phyloP scores from a whole-genome alignment of 1,139 yeast species.

The Pneumocystis jirovecii region DNA sequence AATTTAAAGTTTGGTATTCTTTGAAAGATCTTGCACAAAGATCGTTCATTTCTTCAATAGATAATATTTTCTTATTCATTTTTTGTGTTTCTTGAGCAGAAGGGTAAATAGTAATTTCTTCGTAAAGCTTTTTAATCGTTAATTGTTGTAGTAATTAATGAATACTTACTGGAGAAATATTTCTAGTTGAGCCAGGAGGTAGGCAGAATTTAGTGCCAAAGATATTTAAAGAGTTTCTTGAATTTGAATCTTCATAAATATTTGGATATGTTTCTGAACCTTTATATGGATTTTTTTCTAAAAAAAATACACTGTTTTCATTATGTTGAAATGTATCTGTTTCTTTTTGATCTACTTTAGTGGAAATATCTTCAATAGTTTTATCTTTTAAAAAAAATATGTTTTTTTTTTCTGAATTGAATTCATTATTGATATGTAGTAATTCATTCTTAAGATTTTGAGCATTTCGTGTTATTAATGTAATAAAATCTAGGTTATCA shows the following conservation, averaged over 20 bases:
- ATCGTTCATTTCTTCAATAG: slow-evolving; percentile 42
- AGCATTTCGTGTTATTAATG: slow-evolving; percentile 46
- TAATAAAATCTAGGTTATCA: slow-evolving; percentile 66
- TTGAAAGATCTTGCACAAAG: slow-evolving; percentile 75
- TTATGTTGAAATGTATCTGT: slow-evolving; percentile 41
- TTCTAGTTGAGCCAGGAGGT: slow-evolving; percentile 70
- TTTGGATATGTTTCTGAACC: slow-evolving; percentile 55
- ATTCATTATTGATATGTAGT: slow-evolving; percentile 2
- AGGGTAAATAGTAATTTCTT: slow-evolving; percentile 72
- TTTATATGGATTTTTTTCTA: slow-evolving; percentile 35
- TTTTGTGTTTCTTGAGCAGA: slow-evolving; percentile 26
- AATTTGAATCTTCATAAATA: slow-evolving; percentile 60
- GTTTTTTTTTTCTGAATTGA: slow-evolving; percentile 3
- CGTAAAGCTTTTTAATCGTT: slow-evolving; percentile 37
- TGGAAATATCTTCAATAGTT: slow-evolving; percentile 11
- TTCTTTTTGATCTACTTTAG: slow-evolving; percentile 32
- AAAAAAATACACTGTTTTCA: slow-evolving; percentile 38
- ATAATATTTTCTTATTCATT: slow-evolving; percentile 21
- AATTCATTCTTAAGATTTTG: slow-evolving; percentile 19
- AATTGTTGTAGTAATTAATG: not conserved
- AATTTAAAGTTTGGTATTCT: slow-evolving; percentile 61
- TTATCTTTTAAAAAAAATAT: slow-evolving; percentile 1
- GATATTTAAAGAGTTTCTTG: slow-evolving; percentile 50
- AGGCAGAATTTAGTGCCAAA: slow-evolving; percentile 67
- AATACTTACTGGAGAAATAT: slow-evolving; percentile 20